Evolutionary conservation across 495 filamentous ascomycete genomes (phyloP), one percentile per base, ranked within the genome.

Genomic region (Corynascus novoguineensis): DNA sequence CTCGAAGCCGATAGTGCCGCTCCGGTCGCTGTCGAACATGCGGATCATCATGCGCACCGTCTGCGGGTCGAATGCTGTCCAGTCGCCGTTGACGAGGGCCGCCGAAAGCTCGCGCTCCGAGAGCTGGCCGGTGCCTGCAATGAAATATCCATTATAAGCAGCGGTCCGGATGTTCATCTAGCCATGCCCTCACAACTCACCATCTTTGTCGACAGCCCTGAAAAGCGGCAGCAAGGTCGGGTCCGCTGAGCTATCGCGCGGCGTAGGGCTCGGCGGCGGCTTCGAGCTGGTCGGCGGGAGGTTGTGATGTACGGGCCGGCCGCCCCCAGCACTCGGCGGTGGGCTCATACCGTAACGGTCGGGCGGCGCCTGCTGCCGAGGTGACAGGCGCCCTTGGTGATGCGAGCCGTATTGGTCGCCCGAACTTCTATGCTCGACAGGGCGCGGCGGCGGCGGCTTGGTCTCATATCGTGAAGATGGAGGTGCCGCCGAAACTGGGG

Each of bases 31-130:
- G 74, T 97, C 93, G 73, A 98, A 98, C 93, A 97, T 97, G 67
- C 86, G 84, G 59, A 97, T 96, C 93, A 98, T 97, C 90, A 96
- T 95, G 58, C 86, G 86, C 55, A 98, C 90, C 3, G 93, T 98
- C 61, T 96, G 88, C n/a, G 86, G 83, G 73, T 98, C 95, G 70
- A 98, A 98, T 5, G 87, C 81, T 5, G 89, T 87, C 79, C 85
- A 97, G 75, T 98, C 93, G 41, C 90, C 92, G 70, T 98, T 98
- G 38, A 98, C 95, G 9, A 98, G 84, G 11, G 93, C 93, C 0
- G 88, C 86, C 10, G 88, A 84, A 17, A 98, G 88, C 71, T 98
- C 93, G 59, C 78, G 75, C 68, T 97, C 95, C 1, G 86, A 89
- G 38, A 98, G 80, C 52, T 90, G 81, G 22, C 92, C 92, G 45